Percentiles rank a stretch among this genome's conserved stretches.
phyloP scores from a whole-genome alignment of 225 moss, liverwort and hornwort species.

The Takakia lepidozioides region DNA sequence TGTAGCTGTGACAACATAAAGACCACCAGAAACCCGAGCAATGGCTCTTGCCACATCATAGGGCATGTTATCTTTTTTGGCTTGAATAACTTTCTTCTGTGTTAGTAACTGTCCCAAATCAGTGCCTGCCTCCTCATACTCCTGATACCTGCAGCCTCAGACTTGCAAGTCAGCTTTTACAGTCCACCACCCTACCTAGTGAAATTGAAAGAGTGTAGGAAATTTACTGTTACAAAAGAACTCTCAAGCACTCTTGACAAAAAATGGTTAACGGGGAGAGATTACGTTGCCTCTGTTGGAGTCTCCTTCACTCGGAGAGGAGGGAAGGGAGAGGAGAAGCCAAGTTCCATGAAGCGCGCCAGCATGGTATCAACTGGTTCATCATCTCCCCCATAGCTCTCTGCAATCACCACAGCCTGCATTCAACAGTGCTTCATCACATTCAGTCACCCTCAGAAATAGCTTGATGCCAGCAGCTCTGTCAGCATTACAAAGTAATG shows the following conservation, averaged over 20 bases:
- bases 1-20: slow-evolving; percentile 83
- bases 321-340: slow-evolving; percentile 45
- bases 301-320: slow-evolving; percentile 79
- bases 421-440: neutral
- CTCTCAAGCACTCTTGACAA: too few species aligned
- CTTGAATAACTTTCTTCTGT: slow-evolving; percentile 65
- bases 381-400: slow-evolving; percentile 95
- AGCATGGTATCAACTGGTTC: slow-evolving; percentile 89
- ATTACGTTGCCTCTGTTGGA: slow-evolving; percentile 81
- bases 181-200: too few species aligned
- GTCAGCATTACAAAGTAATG: too few species aligned
- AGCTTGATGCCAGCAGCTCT: too few species aligned
- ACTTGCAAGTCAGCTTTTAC: too few species aligned
- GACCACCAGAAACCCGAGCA: slow-evolving; percentile 85
- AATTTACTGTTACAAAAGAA: too few species aligned
- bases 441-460: too few species aligned
- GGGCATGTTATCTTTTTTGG: slow-evolving; percentile 76
- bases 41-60: slow-evolving; percentile 82
- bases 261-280: too few species aligned
- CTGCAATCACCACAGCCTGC: slow-evolving; percentile 79
- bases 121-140: slow-evolving; percentile 86
- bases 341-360: slow-evolving; percentile 60
- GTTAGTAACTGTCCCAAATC: slow-evolving; percentile 91
- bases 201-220: too few species aligned
- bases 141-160: slow-evolving; percentile 54